These are phyloP conservation scores for Moniliella sp. DNA, from an alignment of 1,284 basidiomycete species.

Conservation along the genomic window DNA sequence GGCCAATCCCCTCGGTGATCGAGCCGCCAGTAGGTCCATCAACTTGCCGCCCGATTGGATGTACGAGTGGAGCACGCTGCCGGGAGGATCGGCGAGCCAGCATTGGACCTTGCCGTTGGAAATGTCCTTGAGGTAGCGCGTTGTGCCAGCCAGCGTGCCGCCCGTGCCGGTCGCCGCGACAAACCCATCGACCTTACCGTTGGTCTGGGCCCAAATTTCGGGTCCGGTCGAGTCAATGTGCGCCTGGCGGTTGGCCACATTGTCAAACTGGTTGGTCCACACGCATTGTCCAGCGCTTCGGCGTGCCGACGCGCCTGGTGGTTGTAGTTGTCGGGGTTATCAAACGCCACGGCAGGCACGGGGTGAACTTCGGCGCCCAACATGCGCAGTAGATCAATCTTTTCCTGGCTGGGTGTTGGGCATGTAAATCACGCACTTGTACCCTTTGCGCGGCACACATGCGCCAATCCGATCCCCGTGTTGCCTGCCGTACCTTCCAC, in stretches of 20 bases:
- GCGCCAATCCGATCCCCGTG: conserved; percentile 85
- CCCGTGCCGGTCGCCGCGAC: conserved; percentile 84
- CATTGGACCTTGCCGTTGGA: conserved; percentile 59
- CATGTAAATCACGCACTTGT: conserved; percentile 99
- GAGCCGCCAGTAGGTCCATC: conserved; percentile 57
- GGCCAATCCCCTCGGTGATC: conserved; percentile 95
- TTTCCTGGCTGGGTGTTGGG: conserved; percentile 88
- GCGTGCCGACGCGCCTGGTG: conserved; percentile 86
- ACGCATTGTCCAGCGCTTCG: conserved; percentile 63
- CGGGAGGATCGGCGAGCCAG: conserved; percentile 89
- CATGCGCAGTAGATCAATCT: conserved; percentile 90
- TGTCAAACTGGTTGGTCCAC: conserved; percentile 99
- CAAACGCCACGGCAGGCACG: conserved; percentile 85
- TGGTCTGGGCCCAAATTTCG: conserved; percentile 82
- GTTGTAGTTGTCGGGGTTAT: conserved; percentile 91
- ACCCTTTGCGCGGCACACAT: conserved; percentile 68
- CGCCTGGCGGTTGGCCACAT: conserved; percentile 61
- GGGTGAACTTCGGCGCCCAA: conserved; percentile 85
- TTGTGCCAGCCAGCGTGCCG: conserved; percentile 75
- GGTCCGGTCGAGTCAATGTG: conserved; percentile 83
- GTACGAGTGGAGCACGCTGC: conserved; percentile 71
- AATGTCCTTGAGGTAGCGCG: conserved; percentile 64
- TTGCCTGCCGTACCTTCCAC: conserved; percentile 98
- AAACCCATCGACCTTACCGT: conserved; percentile 57
- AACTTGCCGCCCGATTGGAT: conserved; percentile 54